Conservation (phyloP, 192 early-diverging fungal genomes). For the Allomyces javanicus region DNA sequence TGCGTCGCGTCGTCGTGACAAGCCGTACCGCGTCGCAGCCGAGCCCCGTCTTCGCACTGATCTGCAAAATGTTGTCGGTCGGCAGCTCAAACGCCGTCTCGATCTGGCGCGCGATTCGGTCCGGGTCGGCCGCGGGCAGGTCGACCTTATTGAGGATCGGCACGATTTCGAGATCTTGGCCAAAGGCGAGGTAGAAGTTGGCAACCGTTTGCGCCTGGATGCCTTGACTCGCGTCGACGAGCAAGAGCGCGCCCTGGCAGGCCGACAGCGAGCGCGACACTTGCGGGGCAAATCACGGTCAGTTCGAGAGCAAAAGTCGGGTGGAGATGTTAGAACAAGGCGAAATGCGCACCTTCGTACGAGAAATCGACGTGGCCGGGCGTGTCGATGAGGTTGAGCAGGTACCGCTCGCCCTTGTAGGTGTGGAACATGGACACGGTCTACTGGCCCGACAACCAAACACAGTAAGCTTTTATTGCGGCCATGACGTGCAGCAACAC, state of each 20-base stretch:
- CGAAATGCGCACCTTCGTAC: slow-evolving; percentile 36
- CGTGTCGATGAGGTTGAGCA: slow-evolving; percentile 90
- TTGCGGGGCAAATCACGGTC: no score
- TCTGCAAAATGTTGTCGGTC: slow-evolving; percentile 33
- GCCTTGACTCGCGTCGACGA: slow-evolving; percentile 88
- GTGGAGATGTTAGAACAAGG: no score
- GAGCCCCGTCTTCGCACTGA: slow-evolving; percentile 73
- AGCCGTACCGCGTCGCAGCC: slow-evolving; percentile 38
- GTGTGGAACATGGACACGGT: slow-evolving; percentile 85
- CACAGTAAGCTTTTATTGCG: neutral
- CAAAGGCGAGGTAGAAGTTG: slow-evolving; percentile 87
- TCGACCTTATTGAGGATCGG: slow-evolving; percentile 93
- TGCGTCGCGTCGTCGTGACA: no score
- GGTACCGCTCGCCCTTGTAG: slow-evolving; percentile 55
- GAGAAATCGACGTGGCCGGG: slow-evolving; percentile 86
- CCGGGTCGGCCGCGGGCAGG: slow-evolving; percentile 67
- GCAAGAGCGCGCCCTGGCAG: slow-evolving; percentile 76
- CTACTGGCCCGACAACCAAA: slow-evolving; percentile 11
- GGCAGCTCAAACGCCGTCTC: slow-evolving; percentile 73
- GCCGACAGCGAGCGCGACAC: slow-evolving; percentile 83
- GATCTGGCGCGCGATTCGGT: slow-evolving; percentile 55
- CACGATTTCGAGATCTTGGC: slow-evolving; percentile 61
- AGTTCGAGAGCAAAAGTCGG: no score
- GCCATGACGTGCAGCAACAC: neutral
- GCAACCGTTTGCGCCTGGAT: slow-evolving; percentile 97